A percentile compares a stretch with the other conserved stretches of the same genome.
Evolutionary conservation across 2,329 filamentous ascomycete species (phyloP).

Genomic region (Diaporthe sp.): DNA sequence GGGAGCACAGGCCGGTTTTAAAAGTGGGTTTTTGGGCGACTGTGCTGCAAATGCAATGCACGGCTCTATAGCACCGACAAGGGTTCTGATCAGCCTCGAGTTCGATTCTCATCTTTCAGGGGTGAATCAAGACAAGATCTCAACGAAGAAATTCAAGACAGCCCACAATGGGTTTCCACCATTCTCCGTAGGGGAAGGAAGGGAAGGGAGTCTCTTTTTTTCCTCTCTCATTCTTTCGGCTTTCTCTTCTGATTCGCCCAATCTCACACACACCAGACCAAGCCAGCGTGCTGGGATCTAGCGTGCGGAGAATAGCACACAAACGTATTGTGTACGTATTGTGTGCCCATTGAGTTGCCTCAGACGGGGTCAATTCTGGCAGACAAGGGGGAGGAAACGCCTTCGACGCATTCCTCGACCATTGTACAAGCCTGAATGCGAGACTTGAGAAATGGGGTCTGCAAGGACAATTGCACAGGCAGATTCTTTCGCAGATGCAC

Average conservation of each 20-base stretch:
- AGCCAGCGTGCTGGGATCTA: conserved; percentile 18
- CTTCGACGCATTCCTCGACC: conserved; percentile 2
- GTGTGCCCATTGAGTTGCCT: conserved; percentile 30
- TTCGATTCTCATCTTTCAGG: conserved; percentile 42
- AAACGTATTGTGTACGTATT: conserved; percentile 33
- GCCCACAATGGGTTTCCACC: conserved; percentile 37
- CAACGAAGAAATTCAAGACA: conserved; percentile 38
- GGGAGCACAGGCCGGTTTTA: conserved; percentile 42
- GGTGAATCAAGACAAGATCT: conserved; percentile 42
- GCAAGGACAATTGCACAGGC: conserved; percentile 15
- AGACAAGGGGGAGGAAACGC: not conserved
- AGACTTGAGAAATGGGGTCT: conserved; percentile 11
- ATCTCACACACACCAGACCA: conserved; percentile 22
- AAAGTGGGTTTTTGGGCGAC: conserved; percentile 40
- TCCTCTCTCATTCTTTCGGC: conserved; percentile 36
- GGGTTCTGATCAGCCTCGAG: conserved; percentile 42
- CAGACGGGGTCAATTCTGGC: conserved; percentile 11
- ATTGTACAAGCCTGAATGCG: conserved; percentile 1
- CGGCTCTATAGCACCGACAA: conserved; percentile 42
- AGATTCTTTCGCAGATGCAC: conserved; percentile 7
- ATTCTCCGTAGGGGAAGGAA: conserved; percentile 39
- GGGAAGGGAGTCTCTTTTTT: conserved; percentile 44
- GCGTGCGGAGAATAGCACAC: conserved; percentile 33
- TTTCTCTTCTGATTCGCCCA: conserved; percentile 28
- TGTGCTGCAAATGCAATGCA: conserved; percentile 41